Conservation (phyloP, 2,329 filamentous ascomycete genomes). For the Aspergillus unguis region DNA sequence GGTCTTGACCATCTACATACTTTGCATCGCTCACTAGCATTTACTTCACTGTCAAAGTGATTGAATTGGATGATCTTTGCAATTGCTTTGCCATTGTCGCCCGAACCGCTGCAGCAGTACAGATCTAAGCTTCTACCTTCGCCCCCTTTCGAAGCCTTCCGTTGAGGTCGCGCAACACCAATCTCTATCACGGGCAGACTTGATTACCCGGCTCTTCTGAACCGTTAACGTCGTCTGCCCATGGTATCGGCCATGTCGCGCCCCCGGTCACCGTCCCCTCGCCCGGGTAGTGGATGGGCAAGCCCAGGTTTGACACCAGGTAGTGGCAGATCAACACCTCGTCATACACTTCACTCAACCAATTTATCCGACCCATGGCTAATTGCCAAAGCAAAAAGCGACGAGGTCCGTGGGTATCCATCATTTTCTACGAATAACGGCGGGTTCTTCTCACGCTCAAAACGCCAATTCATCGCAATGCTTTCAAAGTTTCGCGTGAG, state of each 20-base stretch:
- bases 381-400: slow-evolving; percentile 72
- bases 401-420: slow-evolving; percentile 69
- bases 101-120: neutral
- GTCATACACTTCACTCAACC: slow-evolving; percentile 39
- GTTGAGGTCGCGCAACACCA: too few relatives aligned
- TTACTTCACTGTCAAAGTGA: neutral
- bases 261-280: slow-evolving; percentile 82
- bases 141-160: too few relatives aligned
- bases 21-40: neutral
- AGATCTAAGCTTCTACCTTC: too few relatives aligned
- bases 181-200: neutral
- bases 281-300: slow-evolving; percentile 81
- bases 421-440: slow-evolving; percentile 77
- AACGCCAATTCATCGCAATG: slow-evolving; percentile 73
- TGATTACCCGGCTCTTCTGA: neutral
- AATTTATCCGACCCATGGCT: slow-evolving; percentile 63
- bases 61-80: neutral
- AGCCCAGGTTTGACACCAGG: slow-evolving; percentile 74
- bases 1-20: neutral
- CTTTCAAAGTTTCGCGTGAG: slow-evolving; percentile 67
- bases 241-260: slow-evolving; percentile 63
- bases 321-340: slow-evolving; percentile 67
- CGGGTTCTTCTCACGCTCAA: slow-evolving; percentile 83
- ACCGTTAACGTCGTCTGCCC: neutral
- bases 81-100: neutral